These are phyloP conservation scores for Panicum hallii DNA, from an alignment of 202 grass and related monocot species.

Conservation along the genomic window DNA sequence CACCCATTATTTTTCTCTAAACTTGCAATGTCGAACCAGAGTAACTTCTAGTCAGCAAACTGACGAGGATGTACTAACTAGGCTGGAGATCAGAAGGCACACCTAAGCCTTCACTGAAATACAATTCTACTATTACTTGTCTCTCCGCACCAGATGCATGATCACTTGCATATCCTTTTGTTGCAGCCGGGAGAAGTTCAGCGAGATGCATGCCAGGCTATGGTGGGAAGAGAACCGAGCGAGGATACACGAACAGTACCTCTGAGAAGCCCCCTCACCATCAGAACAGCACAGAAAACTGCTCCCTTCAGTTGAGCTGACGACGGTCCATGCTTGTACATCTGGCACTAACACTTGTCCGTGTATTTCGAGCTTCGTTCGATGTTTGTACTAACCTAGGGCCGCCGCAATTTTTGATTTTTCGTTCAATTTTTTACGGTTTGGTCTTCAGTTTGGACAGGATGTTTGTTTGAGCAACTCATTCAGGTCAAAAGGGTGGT, in stretches of 20 bases:
- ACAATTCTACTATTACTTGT: neutral
- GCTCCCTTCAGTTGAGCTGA: slow-evolving; percentile 10
- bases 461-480: slow-evolving; percentile 24
- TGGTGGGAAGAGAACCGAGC: slow-evolving; percentile 85
- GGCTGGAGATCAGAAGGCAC: neutral
- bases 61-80: neutral
- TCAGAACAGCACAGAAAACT: neutral
- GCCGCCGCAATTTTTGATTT: slow-evolving; percentile 15
- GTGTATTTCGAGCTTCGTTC: slow-evolving; percentile 17
- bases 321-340: slow-evolving; percentile 48
- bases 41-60: neutral
- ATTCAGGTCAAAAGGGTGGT: slow-evolving; percentile 3
- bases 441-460: slow-evolving; percentile 34
- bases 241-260: slow-evolving; percentile 79
- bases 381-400: slow-evolving; percentile 37
- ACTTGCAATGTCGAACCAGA: neutral
- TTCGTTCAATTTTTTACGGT: neutral
- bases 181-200: slow-evolving; percentile 77
- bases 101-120: slow-evolving; percentile 5
- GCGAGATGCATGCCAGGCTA: slow-evolving; percentile 73
- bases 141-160: neutral
- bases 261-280: slow-evolving; percentile 44
- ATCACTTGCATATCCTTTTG: slow-evolving; percentile 2
- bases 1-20: neutral
- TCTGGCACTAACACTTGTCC: slow-evolving; percentile 39